Percentiles rank a stretch among this genome's conserved stretches.
Evolutionary conservation across 148 eudicot genomes (phyloP).

Genomic region (Rhododendron ferrugineum): DNA sequence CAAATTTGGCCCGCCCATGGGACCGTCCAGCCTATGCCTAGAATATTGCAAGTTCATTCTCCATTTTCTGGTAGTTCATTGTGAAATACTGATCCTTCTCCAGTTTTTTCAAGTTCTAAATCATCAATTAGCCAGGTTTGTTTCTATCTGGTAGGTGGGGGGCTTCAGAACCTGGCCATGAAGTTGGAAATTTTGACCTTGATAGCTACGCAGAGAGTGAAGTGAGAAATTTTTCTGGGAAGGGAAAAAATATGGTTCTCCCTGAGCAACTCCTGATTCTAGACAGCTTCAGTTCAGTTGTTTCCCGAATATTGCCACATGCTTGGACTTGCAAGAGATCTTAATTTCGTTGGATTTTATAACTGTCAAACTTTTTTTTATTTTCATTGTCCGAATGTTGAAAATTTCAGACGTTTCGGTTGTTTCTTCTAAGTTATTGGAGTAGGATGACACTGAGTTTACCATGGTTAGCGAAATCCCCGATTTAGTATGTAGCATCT

Average conservation of each 20-base stretch:
- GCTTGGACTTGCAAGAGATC: not conserved
- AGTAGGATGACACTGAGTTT: not conserved
- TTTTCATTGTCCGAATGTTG: not conserved
- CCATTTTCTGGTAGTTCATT: not conserved
- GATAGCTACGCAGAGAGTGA: not conserved
- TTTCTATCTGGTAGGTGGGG: not conserved
- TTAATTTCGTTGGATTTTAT: not conserved
- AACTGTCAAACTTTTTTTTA: not conserved
- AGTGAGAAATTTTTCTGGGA: not conserved
- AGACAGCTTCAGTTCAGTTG: not conserved
- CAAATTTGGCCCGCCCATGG: not conserved
- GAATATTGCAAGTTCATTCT: not conserved
- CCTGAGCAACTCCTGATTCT: not conserved
- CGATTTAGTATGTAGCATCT: not conserved
- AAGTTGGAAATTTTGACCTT: not conserved
- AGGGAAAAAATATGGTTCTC: not conserved
- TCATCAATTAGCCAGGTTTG: not conserved
- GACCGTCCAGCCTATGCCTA: not conserved
- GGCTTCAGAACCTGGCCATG: not conserved
- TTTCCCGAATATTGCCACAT: not conserved
- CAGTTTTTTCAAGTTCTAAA: not conserved
- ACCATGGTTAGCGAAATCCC: not conserved
- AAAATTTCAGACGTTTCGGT: not conserved
- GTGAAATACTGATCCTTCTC: not conserved
- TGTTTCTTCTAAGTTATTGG: not conserved